Evolutionary conservation across 2,329 filamentous ascomycete genomes (phyloP).

Genomic region (Aspergillus viridinutans): DNA sequence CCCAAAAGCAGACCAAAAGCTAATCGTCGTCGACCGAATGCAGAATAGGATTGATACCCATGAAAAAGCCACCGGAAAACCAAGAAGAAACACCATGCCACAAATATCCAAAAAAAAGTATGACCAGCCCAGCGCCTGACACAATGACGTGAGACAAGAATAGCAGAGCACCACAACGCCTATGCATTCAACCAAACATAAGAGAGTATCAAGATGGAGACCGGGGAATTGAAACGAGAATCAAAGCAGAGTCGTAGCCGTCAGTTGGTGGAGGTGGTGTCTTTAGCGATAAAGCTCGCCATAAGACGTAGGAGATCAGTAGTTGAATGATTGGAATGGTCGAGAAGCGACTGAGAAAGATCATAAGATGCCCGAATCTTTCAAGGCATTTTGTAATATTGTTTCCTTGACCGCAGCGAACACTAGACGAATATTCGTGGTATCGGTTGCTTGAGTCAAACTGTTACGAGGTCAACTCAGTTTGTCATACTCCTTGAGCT

Average conservation of each 20-base stretch:
- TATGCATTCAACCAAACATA: slow-evolving; percentile 16
- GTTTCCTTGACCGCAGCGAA: slow-evolving; percentile 99
- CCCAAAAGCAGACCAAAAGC: slow-evolving; percentile 8
- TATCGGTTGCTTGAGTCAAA: slow-evolving; percentile 97
- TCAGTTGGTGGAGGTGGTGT: slow-evolving; percentile 1
- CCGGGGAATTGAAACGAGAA: slow-evolving; percentile 10
- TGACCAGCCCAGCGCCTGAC: slow-evolving; percentile 19
- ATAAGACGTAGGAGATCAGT: neutral
- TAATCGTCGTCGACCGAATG: slow-evolving; percentile 11
- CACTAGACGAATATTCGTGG: slow-evolving; percentile 94
- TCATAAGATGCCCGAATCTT: slow-evolving; percentile 91
- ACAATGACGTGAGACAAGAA: slow-evolving; percentile 11
- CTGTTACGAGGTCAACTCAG: slow-evolving; percentile 48
- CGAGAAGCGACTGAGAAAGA: neutral
- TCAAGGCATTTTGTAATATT: slow-evolving; percentile 95
- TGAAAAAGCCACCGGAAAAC: slow-evolving; percentile 9
- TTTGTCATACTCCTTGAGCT: neutral
- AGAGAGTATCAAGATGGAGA: slow-evolving; percentile 11
- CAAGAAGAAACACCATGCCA: slow-evolving; percentile 15
- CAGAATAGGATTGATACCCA: slow-evolving; percentile 9
- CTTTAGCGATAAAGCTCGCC: neutral
- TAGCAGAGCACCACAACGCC: slow-evolving; percentile 17
- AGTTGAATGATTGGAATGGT: neutral
- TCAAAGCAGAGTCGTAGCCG: slow-evolving; percentile 13
- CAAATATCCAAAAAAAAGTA: slow-evolving; percentile 14